Percentiles rank a stretch among this genome's conserved stretches.
Evolutionary conservation across 2,329 filamentous ascomycete species (phyloP).

Genomic region (Neonectria coccinea): DNA sequence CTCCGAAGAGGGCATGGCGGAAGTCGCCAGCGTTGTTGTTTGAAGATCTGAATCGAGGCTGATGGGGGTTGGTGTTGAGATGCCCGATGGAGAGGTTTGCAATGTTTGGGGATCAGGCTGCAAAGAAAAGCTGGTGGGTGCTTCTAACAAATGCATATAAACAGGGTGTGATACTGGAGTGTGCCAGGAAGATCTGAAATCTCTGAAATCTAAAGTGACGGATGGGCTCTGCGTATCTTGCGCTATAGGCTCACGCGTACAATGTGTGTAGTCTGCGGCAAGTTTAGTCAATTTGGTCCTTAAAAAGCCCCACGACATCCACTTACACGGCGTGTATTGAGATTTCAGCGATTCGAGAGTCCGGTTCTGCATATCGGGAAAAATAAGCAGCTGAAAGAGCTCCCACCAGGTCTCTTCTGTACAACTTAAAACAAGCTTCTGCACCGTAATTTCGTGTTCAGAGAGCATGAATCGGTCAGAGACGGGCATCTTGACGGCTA

Average conservation of each 20-base stretch:
- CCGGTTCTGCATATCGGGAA: not conserved
- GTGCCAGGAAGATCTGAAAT: not conserved
- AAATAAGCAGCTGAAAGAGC: not conserved
- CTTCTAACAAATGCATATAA: not conserved
- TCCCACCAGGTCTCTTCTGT: not conserved
- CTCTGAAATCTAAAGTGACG: not conserved
- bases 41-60: not conserved
- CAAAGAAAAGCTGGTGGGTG: not conserved
- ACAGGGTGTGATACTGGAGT: not conserved
- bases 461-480: conserved; percentile 7
- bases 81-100: not conserved
- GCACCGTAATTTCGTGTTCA: not conserved
- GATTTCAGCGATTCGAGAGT: not conserved
- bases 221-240: not conserved
- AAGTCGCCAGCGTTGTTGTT: not conserved
- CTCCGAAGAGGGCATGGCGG: not conserved
- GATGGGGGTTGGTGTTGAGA: not conserved
- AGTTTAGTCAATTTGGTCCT: not conserved
- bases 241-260: not conserved
- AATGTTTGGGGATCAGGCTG: not conserved
- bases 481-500: not conserved
- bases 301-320: not conserved
- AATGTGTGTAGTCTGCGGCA: not conserved
- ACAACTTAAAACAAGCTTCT: not conserved
- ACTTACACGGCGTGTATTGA: not conserved